Percentiles rank a stretch among this genome's conserved stretches.
Conservation (phyloP, 768 basidiomycete genomes). For the Phylloporus scabripes region DNA sequence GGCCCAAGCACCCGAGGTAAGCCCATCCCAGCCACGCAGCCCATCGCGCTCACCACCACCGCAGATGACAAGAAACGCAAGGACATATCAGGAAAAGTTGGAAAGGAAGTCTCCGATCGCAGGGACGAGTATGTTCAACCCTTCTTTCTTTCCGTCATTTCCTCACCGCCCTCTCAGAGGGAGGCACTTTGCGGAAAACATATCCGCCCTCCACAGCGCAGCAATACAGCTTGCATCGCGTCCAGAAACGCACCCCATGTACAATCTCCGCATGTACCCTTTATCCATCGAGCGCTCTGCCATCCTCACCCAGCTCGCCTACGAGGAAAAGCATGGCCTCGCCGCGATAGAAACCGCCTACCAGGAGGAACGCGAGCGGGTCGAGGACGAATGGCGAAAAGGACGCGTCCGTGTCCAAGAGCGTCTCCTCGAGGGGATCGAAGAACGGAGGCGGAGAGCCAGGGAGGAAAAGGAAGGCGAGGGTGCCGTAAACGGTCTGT, state of each 20-base stretch:
- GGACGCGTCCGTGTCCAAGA: constrained; percentile 74
- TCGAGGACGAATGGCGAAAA: constrained; percentile 69
- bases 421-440: constrained; percentile 76
- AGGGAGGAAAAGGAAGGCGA: constrained; percentile 89
- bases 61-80: constrained; percentile 57
- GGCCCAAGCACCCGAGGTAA: constrained; percentile 42
- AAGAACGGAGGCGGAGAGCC: constrained; percentile 71
- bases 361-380: constrained; percentile 70
- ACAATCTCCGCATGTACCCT: constrained; percentile 68
- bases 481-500: constrained; percentile 64
- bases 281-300: constrained; percentile 74
- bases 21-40: constrained; percentile 4
- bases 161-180: constrained; percentile 37
- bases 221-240: constrained; percentile 60
- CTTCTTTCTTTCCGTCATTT: constrained; percentile 1
- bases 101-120: constrained; percentile 69
- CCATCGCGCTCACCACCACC: constrained; percentile 29
- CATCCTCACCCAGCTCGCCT: constrained; percentile 55
- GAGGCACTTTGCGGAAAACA: constrained; percentile 57
- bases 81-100: constrained; percentile 63
- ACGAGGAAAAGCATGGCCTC: constrained; percentile 64
- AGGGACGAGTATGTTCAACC: constrained; percentile 61
- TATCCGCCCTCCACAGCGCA: constrained; percentile 53
- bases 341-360: constrained; percentile 66
- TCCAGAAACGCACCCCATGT: constrained; percentile 61